Evolutionary conservation across 352 stramenopile species (phyloP), one percentile per base, ranked within the genome.

Genomic region (Pythium dissotocum): DNA sequence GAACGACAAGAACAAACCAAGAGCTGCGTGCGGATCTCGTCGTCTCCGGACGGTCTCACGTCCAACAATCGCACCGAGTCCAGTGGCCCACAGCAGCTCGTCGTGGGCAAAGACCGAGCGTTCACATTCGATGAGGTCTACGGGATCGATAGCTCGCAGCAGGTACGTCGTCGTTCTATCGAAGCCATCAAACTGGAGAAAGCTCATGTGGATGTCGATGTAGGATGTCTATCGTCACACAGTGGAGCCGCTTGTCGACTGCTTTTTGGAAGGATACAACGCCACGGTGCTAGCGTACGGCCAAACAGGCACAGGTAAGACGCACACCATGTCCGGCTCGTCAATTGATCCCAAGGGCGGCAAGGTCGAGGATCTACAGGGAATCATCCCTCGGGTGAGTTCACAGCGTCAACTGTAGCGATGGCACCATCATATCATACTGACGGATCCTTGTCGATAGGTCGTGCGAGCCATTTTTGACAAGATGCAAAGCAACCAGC

Each of bases 271-370:
- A 52, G 87, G 87, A 33, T 95, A 95, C 69, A 95, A 95, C 58
- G 87, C 87, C 28, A 92, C 85, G 2, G 80, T 96, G 40, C 65
- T 95, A 28, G 88, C 88, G 10, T 96, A 97, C 52, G 89, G 86
- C 1, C 88, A 97, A 35, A 96, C 91, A 24, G 90, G 90, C 6
- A 97, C 85, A 1, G 95, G 97, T 51, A 99, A 99, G 75, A 99
- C 97, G 0, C 96, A 97, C 66, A 99, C 96, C 0, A 99, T 99
- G 94, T 87, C 82, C 9, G 87, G 87, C 14, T 88, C 69, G 69
- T 72, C 18, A 64, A 63, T 58, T 55, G 80, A 33, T 87, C 82
- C 42, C 78, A 91, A 58, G 44, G 46, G 36, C 3, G 65, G 38
- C n/a, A 82, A 89, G 60, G 79, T 77, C 21, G 72, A 78, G 8